Evolutionary conservation across 1,284 basidiomycete genomes (phyloP).

Genomic region (Xerocomus cyaneibrunnescens): DNA sequence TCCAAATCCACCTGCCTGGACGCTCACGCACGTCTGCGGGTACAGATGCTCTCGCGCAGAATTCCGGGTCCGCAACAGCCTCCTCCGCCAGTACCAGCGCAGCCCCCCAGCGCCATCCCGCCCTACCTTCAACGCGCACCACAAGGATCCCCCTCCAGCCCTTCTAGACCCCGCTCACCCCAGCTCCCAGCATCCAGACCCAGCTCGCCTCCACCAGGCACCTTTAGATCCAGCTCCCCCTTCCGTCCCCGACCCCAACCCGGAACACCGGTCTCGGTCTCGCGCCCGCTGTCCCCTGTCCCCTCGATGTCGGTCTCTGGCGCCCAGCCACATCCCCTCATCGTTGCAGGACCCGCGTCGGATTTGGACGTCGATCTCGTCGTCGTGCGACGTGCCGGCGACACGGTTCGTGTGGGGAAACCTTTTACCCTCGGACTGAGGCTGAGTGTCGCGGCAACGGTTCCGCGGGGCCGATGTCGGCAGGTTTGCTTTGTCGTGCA

Average conservation of each 20-base stretch:
- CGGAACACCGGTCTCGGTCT: conserved; percentile 35
- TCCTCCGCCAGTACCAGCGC: conserved; percentile 35
- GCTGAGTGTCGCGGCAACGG: conserved; percentile 47
- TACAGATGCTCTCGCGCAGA: conserved; percentile 66
- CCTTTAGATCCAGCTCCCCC: conserved; percentile 54
- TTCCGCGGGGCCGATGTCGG: conserved; percentile 37
- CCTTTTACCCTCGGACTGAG: conserved; percentile 57
- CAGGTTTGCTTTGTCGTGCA: conserved; percentile 59
- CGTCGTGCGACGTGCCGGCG: conserved; percentile 49
- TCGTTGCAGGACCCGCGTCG: conserved; percentile 24
- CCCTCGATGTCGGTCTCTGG: conserved; percentile 22
- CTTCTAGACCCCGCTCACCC: conserved; percentile 53
- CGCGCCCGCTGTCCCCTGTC: conserved; percentile 52
- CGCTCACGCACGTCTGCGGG: not conserved
- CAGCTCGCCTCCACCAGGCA: conserved; percentile 40
- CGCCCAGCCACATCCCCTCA: conserved; percentile 18
- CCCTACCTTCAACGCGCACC: conserved; percentile 63
- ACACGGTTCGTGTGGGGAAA: conserved; percentile 47
- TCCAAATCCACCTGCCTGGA: not conserved
- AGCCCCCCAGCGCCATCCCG: conserved; percentile 66
- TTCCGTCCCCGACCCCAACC: conserved; percentile 41
- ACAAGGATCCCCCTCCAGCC: conserved; percentile 36
- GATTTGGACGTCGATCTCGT: conserved; percentile 62
- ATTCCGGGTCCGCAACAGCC: conserved; percentile 52
- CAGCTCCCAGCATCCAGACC: conserved; percentile 52